Conservation (phyloP, 257 asterid species). For the Gardenia jasminoides region DNA sequence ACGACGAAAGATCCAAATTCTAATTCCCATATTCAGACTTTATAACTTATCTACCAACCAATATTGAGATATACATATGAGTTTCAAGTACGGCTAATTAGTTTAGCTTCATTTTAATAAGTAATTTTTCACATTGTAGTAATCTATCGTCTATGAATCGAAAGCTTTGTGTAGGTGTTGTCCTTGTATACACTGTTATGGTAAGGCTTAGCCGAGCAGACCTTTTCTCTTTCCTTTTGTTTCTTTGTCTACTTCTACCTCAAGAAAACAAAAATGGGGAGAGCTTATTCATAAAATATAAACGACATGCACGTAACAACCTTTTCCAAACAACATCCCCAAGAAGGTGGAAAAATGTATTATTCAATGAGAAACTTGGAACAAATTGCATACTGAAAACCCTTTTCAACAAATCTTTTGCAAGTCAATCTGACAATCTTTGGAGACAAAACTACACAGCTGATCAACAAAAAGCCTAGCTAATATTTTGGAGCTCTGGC, state of each 20-base stretch:
- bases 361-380: background rate
- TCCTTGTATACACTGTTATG: too few relatives aligned
- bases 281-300: background rate
- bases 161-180: too few relatives aligned
- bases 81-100: too few relatives aligned
- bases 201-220: too few relatives aligned
- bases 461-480: background rate
- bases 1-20: background rate
- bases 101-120: too few relatives aligned
- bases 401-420: background rate
- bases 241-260: too few relatives aligned
- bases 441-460: background rate
- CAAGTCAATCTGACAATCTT: background rate
- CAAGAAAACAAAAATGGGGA: background rate
- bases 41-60: background rate
- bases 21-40: background rate
- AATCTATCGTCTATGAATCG: too few relatives aligned
- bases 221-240: too few relatives aligned
- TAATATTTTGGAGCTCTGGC: background rate
- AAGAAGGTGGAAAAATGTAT: background rate
- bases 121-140: too few relatives aligned
- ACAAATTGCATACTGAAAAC: background rate
- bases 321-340: background rate
- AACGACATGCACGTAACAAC: background rate
- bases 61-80: too few relatives aligned